Evolutionary conservation across 192 early-diverging fungal species (phyloP), one percentile per base, ranked within the genome.

Genomic region (Coemansia sp.): DNA sequence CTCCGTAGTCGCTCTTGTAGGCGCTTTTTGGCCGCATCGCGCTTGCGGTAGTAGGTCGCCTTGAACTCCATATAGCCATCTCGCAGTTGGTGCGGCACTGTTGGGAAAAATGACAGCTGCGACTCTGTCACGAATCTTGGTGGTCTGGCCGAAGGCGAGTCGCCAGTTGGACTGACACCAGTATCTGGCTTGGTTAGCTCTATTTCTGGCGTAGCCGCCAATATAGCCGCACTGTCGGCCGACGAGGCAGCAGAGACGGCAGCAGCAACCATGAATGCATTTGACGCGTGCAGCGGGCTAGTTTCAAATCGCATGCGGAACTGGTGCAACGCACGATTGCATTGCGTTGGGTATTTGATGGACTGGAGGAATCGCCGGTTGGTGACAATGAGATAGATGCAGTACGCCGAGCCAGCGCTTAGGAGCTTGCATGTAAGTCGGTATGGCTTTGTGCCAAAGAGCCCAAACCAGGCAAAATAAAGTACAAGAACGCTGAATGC

Each of bases 271-370:
- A 71, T 12, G 39, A 64, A 57, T n/a, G 63, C 60, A 4, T 41
- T 66, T 36, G 69, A 36, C 25, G 62, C 60, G 29, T 71, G 64
- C 39, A 83, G 25, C 11, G 80, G 74, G 37, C 58, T 70, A 19
- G 82, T 68, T 24, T 84, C 82, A 38, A 84, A 84, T 56, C 82
- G 76, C 64, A 84, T 53, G 39, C 77, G 76, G 22, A 79, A 73
- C 58, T 84, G 82, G 40, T 84, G 82, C 64, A 84, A 65, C 14
- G 76, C 73, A n/a, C 82, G 65, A 64, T 84, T 84, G 70, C 82
- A 84, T 53, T 84, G 82, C 19, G 73, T 47, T 19, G 77, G 73
- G 54, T 83, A 83, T 40, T 77, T 77, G 40, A 83, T 64, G 7
- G 80, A 77, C 38, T 83, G 80, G 61, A 83, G 64, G 38, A 83